phyloP scores from a whole-genome alignment of 2,329 filamentous ascomycete genomes.

The Cryphonectria carpinicola region DNA sequence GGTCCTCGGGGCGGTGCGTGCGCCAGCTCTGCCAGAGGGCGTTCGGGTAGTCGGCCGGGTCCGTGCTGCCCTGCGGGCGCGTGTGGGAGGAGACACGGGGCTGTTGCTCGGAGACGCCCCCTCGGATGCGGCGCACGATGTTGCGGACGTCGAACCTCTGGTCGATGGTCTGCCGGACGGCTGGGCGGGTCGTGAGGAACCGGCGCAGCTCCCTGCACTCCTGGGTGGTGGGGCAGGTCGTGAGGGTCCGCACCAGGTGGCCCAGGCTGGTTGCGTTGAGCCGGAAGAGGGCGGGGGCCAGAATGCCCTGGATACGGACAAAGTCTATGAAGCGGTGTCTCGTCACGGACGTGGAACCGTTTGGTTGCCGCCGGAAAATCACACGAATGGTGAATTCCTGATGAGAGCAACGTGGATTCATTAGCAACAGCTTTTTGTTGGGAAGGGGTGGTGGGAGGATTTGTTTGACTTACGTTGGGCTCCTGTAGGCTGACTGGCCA shows the following conservation, averaged over 20 bases:
- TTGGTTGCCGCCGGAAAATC: accelerated
- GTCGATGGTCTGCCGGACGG: not conserved
- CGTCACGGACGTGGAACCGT: not conserved
- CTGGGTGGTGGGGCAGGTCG: not conserved
- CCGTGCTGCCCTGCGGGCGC: not conserved
- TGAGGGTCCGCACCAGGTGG: not conserved
- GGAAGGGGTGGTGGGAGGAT: too few relatives aligned
- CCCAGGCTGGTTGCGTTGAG: constrained; percentile 4
- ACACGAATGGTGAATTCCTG: not conserved
- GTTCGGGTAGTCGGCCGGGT: not conserved
- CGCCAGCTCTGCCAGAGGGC: not conserved
- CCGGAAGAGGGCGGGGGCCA: not conserved
- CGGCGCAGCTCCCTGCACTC: not conserved
- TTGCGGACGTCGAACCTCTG: not conserved
- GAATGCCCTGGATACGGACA: not conserved
- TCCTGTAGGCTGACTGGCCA: not conserved
- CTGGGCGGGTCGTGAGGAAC: not conserved
- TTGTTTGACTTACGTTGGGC: not conserved
- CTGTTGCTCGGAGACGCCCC: not conserved
- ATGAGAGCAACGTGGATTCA: not conserved
- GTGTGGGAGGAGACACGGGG: not conserved
- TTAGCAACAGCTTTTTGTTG: not conserved
- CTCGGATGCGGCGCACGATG: not conserved
- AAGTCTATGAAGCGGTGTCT: not conserved
- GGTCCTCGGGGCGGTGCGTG: not conserved